A percentile compares a stretch with the other conserved stretches of the same genome.
Conservation (phyloP, 495 filamentous ascomycete genomes). For the Annulohypoxylon bovei region DNA sequence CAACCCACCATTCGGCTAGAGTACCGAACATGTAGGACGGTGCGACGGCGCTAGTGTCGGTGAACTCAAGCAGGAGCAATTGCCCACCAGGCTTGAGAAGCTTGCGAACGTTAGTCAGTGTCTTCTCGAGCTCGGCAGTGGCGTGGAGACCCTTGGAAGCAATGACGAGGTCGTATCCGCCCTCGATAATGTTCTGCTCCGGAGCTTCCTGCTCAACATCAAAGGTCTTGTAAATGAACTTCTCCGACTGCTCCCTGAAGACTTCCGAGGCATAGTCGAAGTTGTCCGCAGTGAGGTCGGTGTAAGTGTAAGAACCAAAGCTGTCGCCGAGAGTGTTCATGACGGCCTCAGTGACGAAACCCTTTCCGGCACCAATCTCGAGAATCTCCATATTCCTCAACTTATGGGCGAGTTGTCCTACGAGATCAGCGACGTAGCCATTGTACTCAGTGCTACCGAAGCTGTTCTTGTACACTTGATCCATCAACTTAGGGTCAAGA, state of each 20-base stretch:
- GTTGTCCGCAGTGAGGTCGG: conserved; percentile 56
- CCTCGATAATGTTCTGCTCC: conserved; percentile 55
- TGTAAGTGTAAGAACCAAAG: conserved; percentile 59
- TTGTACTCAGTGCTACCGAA: conserved; percentile 7
- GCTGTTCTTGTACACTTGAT: not conserved
- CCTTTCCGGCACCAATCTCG: conserved; percentile 54
- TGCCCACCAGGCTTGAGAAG: conserved; percentile 67
- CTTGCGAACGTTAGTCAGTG: conserved; percentile 52
- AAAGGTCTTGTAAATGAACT: conserved; percentile 58
- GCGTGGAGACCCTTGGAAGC: conserved; percentile 60
- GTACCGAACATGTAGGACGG: conserved; percentile 50
- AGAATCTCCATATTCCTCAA: conserved; percentile 13
- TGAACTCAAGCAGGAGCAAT: conserved; percentile 59
- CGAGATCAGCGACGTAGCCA: not conserved
- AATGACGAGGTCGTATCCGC: conserved; percentile 62
- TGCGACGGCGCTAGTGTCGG: conserved; percentile 46
- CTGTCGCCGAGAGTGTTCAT: conserved; percentile 24
- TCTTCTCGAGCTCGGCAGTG: conserved; percentile 51
- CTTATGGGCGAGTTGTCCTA: not conserved
- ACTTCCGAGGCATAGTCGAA: conserved; percentile 50
- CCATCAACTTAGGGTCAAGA: not conserved
- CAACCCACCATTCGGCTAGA: conserved; percentile 60
- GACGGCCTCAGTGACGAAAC: conserved; percentile 52
- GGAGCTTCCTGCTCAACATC: conserved; percentile 54
- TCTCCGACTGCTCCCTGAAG: conserved; percentile 42